A percentile compares a stretch with the other conserved stretches of the same genome.
phyloP scores from a whole-genome alignment of 1,139 yeast species.

The Hyphopichia fennica region DNA sequence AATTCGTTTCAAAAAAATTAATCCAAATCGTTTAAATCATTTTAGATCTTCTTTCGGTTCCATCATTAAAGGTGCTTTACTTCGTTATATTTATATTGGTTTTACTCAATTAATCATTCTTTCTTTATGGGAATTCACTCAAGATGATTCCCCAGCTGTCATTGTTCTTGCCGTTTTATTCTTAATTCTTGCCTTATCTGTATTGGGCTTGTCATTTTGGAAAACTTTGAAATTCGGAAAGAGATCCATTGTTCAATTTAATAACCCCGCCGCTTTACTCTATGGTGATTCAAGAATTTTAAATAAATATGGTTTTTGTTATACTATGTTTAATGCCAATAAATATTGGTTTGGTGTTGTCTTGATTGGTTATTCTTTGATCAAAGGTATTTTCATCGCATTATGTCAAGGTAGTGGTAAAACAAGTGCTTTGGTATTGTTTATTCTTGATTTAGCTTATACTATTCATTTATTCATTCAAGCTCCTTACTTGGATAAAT shows the following conservation, averaged over 20 bases:
- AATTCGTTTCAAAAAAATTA: constrained; percentile 42
- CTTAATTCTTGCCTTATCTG: constrained; percentile 52
- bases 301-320: constrained; percentile 73
- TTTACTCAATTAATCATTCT: constrained; percentile 69
- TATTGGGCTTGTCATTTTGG: constrained; percentile 60
- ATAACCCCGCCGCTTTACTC: constrained; percentile 75
- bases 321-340: constrained; percentile 77
- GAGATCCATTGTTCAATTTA: constrained; percentile 50
- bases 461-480: constrained; percentile 55
- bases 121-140: constrained; percentile 74
- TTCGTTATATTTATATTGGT: constrained; percentile 73
- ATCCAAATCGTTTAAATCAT: constrained; percentile 45
- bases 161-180: constrained; percentile 68
- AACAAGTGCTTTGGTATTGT: constrained; percentile 64
- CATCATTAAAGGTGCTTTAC: constrained; percentile 64
- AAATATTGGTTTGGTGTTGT: constrained; percentile 77
- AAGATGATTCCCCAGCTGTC: constrained; percentile 71
- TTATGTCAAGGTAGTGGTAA: constrained; percentile 71
- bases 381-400: constrained; percentile 65
- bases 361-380: constrained; percentile 51
- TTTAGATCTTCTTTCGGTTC: constrained; percentile 54
- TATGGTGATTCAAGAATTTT: constrained; percentile 68
- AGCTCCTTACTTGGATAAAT: constrained; percentile 69
- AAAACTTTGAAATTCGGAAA: constrained; percentile 60
- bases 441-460: constrained; percentile 64